Base-by-base conservation (phyloP, 495 filamentous ascomycete genomes). In the Penicillium chermesinum region DNA sequence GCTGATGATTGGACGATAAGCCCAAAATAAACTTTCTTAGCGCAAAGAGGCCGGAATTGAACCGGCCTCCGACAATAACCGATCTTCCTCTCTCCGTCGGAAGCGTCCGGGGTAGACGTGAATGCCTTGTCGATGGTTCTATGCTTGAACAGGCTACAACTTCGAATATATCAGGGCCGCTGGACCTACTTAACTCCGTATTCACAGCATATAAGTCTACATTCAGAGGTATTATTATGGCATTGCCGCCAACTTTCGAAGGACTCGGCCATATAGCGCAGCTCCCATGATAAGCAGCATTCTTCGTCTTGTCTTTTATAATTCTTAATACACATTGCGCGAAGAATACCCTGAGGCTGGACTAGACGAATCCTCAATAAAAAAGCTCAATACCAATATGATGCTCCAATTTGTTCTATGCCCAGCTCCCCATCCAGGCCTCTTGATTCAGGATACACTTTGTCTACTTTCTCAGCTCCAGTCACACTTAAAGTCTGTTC, bases 31-130 rank as follows among this genome's bases (percentile, higher is more conserved):
- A 46, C 58, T 66, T 64, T 62, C 27, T 44, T 69, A 67, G 64
- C 55, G 50, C 48, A 43, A 54, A 25, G 61, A 70, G 67, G 68
- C 69, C 71, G 69, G 68, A 69, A 71, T 69, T 55, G 43, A 54
- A 44, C 68, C 66, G 69, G 69, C 69, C 69, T 70, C 71, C 71
- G 71, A 46, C 46, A 57, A 57, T 73, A 72, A 43, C 70, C 70
- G 70, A 54, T 42, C 54, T 34, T 33, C 20, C 25, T 38, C 19
- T n/a, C 19, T 46, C 37, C 37, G 33, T 47, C 52, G 46, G 46
- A 30, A 35, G 45, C 44, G 32, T 25, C 20, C 0, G n/a, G n/a
- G n/a, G n/a, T n/a, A n/a, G n/a, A n/a, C n/a, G n/a, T n/a, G n/a
- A n/a, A n/a, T n/a, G n/a, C n/a, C n/a, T n/a, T n/a, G n/a, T n/a